A percentile compares a stretch with the other conserved stretches of the same genome.
phyloP scores from a whole-genome alignment of 345 rosid genomes.

The Rubroshorea leprosula region DNA sequence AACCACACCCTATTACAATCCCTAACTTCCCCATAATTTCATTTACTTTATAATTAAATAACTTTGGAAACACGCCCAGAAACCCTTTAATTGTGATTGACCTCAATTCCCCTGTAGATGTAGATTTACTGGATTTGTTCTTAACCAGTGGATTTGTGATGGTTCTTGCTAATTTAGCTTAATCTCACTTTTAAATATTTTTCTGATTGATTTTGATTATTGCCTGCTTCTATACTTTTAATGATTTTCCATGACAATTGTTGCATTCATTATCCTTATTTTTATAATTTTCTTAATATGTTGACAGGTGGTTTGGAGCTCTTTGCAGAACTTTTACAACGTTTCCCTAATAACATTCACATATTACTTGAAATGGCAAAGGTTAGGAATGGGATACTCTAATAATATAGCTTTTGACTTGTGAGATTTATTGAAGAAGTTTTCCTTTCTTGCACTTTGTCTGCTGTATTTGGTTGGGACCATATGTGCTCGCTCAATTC shows the following conservation, averaged over 20 bases:
- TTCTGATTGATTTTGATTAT: background rate
- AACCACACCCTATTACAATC: too few species aligned
- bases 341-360: conserved; percentile 84
- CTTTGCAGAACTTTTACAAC: conserved; percentile 75
- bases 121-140: too few species aligned
- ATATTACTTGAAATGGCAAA: conserved; percentile 91
- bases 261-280: background rate
- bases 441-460: background rate
- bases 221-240: conserved; percentile 5
- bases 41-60: too few species aligned
- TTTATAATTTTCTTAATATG: background rate
- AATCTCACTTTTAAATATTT: background rate
- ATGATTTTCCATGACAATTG: conserved; percentile 3
- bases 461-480: background rate
- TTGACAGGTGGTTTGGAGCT: conserved; percentile 83
- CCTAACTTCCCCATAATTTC: too few species aligned
- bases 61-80: too few species aligned
- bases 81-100: too few species aligned
- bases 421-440: background rate
- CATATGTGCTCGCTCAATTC: background rate
- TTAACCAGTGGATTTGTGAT: background rate
- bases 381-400: conserved; percentile 42
- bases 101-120: too few species aligned
- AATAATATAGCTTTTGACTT: conserved; percentile 4
- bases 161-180: background rate